Evolutionary conservation across 176 grass and related monocot genomes (phyloP).

Genomic region (Ensete glaucum): DNA sequence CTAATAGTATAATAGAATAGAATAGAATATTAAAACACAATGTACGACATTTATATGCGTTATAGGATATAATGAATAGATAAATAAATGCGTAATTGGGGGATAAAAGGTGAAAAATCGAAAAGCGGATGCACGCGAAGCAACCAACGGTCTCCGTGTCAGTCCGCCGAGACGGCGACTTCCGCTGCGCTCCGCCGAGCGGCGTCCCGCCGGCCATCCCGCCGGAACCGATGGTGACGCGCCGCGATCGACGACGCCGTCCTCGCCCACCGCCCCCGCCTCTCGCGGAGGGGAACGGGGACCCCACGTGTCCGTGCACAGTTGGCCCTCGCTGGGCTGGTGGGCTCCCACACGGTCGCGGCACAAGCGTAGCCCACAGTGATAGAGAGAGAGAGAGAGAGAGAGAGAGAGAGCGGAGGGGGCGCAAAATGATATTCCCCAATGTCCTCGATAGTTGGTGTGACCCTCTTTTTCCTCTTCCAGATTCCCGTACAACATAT

Average conservation of each 20-base stretch:
- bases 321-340: constrained; percentile 6
- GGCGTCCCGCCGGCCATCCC: not conserved
- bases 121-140: not conserved
- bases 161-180: not conserved
- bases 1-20: too few relatives aligned
- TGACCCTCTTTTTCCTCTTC: constrained; percentile 13
- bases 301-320: constrained; percentile 4
- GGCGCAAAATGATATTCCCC: constrained; percentile 14
- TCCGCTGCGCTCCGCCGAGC: not conserved
- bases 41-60: too few relatives aligned
- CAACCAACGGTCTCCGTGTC: not conserved
- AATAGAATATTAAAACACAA: too few relatives aligned
- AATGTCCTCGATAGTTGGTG: constrained; percentile 11
- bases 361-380: constrained; percentile 14
- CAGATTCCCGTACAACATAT: constrained; percentile 14
- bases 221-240: not conserved
- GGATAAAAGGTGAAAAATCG: not conserved
- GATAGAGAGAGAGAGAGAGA: constrained; percentile 7
- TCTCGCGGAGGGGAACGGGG: not conserved
- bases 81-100: too few relatives aligned
- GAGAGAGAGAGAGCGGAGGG: constrained; percentile 1
- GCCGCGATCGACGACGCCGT: not conserved
- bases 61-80: too few relatives aligned
- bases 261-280: not conserved
- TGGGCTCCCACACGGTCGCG: constrained; percentile 16